Evolutionary conservation across 1,139 yeast genomes (phyloP), one percentile per base, ranked within the genome.

Genomic region (Sugiyamaella castrensis): DNA sequence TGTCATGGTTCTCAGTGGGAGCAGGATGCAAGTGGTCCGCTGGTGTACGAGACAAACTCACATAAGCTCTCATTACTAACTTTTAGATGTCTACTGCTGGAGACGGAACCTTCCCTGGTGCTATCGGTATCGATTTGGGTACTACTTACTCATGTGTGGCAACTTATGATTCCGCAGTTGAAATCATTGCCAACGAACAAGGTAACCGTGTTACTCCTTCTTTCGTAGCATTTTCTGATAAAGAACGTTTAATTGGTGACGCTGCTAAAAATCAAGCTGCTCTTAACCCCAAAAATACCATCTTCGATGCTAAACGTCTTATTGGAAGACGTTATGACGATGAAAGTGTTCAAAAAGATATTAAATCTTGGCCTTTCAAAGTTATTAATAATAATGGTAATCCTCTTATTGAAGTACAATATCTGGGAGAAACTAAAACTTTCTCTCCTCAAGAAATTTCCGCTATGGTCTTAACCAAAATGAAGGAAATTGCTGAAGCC

Each of bases 91-190:
- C 61, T 49, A 49, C 60, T 51, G 63, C 63, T 52, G 61, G 62
- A 48, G 97, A 91, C 84, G 96, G 96, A 86, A 95, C 91, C 80
- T 91, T 87, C 87, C 95, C 91, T 84, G 96, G 96, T 84, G 98
- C 98, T 79, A 89, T 91, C 80, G 98, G 98, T 81, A 85, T 85
- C 84, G 75, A 84, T 81, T 80, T 84, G 75, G 92, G 94, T 78
- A 85, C 92, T 68, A 85, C 92, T 69, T 85, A 84, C 84, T 84
- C 92, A 66, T 84, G 92, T 80, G 92, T 84, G 68, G 92, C 91
- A 71, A 82, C 85, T 70, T 84, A 81, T 77, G 87, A 84, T 72
- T 81, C 82, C 70, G 84, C 85, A 56, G 84, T 80, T 52, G 91
- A 84, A 64, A 89, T 89, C 74, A 88, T 89, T 76, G 96, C 96